Percentiles rank a stretch among this genome's conserved stretches.
These are phyloP conservation scores for Symbiodinium pilosum DNA, from an alignment of 73 alveolate species.

Conservation along the genomic window DNA sequence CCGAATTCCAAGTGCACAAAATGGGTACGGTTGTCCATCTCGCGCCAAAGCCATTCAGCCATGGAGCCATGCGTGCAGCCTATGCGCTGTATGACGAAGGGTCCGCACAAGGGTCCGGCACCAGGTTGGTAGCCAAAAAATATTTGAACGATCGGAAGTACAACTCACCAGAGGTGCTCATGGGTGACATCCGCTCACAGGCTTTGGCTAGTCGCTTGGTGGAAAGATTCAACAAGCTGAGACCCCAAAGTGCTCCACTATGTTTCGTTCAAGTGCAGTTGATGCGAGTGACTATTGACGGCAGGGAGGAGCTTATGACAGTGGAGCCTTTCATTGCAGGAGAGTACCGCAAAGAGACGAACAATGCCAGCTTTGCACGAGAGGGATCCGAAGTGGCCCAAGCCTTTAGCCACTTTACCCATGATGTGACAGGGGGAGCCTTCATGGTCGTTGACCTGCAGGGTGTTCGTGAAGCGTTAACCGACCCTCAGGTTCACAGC, in stretches of 20 bases:
- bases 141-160: neutral
- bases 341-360: neutral
- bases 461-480: neutral
- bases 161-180: neutral
- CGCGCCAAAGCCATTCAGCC: neutral
- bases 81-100: neutral
- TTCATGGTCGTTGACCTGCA: neutral
- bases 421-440: neutral
- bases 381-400: neutral
- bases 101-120: neutral
- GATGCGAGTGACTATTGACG: neutral
- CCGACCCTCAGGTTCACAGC: neutral
- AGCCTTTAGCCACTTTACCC: neutral
- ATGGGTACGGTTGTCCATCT: neutral
- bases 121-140: neutral
- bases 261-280: neutral
- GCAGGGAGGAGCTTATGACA: neutral
- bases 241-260: neutral
- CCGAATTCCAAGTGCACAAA: neutral
- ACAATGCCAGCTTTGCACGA: neutral
- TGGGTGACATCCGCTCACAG: neutral
- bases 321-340: conserved; percentile 5
- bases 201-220: neutral
- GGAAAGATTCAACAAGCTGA: neutral
- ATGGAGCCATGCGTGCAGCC: neutral